Conservation (phyloP, 140 eudicot genomes). For the Senecio squalidus region DNA sequence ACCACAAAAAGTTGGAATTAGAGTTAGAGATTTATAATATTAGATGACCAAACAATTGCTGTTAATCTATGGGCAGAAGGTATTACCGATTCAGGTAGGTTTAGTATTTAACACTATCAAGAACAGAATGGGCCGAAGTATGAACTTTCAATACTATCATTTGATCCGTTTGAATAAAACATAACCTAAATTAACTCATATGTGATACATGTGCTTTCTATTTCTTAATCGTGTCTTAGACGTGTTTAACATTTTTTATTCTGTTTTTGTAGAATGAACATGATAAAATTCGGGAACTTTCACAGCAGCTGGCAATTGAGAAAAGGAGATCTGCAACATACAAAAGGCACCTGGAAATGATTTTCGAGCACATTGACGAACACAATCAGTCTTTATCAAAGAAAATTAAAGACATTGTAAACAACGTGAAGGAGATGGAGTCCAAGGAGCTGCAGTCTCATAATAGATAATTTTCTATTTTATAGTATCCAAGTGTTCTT, state of each 20-base stretch:
- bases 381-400: constrained; percentile 77
- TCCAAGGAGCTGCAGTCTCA: constrained; percentile 42
- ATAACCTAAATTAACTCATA: too few relatives aligned
- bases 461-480: constrained; percentile 24
- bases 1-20: not conserved
- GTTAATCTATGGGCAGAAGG: not conserved
- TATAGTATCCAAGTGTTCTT: constrained; percentile 2
- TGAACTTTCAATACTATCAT: not conserved
- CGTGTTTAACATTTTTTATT: too few relatives aligned
- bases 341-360: constrained; percentile 79
- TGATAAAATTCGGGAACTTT: constrained; percentile 83
- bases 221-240: too few relatives aligned
- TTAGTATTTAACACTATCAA: not conserved
- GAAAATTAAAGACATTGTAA: constrained; percentile 69
- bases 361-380: constrained; percentile 94
- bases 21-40: not conserved
- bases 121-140: not conserved
- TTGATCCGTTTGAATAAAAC: too few relatives aligned
- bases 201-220: too few relatives aligned
- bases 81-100: not conserved
- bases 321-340: constrained; percentile 75
- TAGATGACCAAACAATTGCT: not conserved
- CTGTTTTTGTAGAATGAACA: constrained; percentile 74
- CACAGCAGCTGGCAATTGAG: constrained; percentile 91
- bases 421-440: constrained; percentile 65